These are phyloP conservation scores for Obba rivulosa DNA, from an alignment of 768 basidiomycete species.

Conservation along the genomic window DNA sequence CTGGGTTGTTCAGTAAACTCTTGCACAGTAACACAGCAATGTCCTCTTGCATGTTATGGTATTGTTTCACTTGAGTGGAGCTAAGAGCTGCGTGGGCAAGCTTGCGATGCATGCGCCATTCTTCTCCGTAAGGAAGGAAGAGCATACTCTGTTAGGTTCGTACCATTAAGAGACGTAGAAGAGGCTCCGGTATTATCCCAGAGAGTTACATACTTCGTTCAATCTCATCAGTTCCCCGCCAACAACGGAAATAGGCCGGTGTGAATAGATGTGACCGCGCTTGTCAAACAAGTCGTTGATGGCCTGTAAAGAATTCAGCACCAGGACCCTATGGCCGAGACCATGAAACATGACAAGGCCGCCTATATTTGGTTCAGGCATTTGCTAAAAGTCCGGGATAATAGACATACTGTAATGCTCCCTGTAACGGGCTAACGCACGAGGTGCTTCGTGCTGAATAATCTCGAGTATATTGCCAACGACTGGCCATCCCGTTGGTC, in stretches of 20 bases:
- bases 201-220: constrained; percentile 6
- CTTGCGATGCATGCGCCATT: constrained; percentile 7
- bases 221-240: constrained; percentile 31
- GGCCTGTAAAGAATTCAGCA: constrained; percentile 24
- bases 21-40: too few species aligned
- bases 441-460: constrained; percentile 1
- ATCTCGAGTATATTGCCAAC: constrained; percentile 13
- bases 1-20: too few species aligned
- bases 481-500: constrained; percentile 6
- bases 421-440: constrained; percentile 6
- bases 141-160: constrained; percentile 23
- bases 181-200: too few species aligned
- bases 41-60: too few species aligned
- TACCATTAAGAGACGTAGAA: too few species aligned
- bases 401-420: constrained; percentile 5
- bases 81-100: too few species aligned
- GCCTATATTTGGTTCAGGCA: constrained; percentile 11
- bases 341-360: constrained; percentile 26
- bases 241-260: constrained; percentile 29
- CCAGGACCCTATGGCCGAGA: constrained; percentile 22
- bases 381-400: background rate
- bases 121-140: constrained; percentile 18
- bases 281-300: constrained; percentile 26
- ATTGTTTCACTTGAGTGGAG: too few species aligned
- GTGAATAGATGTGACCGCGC: constrained; percentile 24